Conservation (phyloP, 2,329 filamentous ascomycete genomes). For the Colletotrichum lini region DNA sequence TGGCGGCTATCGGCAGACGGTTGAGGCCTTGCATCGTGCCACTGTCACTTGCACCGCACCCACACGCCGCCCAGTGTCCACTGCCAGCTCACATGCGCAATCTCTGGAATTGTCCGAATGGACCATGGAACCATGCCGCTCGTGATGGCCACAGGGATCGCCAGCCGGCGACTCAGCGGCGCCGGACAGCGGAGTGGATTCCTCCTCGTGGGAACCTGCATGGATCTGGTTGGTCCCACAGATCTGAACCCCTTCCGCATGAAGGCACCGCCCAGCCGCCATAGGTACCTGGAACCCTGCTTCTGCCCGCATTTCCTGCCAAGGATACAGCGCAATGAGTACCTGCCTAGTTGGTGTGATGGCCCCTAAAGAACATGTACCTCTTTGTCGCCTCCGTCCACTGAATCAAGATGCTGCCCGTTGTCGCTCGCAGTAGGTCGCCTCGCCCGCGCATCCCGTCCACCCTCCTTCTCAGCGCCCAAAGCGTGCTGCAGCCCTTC, state of each 20-base stretch:
- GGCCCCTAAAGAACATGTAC: not conserved
- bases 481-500: slow-evolving; percentile 25
- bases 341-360: not conserved
- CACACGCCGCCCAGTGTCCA: slow-evolving; percentile 5
- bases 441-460: slow-evolving; percentile 19
- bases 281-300: slow-evolving; percentile 7
- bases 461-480: slow-evolving; percentile 20
- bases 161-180: slow-evolving; percentile 13
- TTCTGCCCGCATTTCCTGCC: not conserved
- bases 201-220: slow-evolving; percentile 40
- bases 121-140: slow-evolving; percentile 6
- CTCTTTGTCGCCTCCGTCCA: not conserved
- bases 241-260: slow-evolving; percentile 36
- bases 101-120: not conserved
- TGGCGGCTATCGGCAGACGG: slow-evolving; percentile 6
- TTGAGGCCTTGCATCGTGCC: slow-evolving; percentile 4
- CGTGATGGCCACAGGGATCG: slow-evolving; percentile 22
- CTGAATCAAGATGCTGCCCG: slow-evolving; percentile 9
- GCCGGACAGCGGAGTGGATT: slow-evolving; percentile 10
- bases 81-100: slow-evolving; percentile 29
- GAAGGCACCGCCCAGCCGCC: not conserved
- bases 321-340: not conserved
- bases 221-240: slow-evolving; percentile 35
- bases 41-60: slow-evolving; percentile 8
- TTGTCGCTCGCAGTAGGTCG: slow-evolving; percentile 7